Evolutionary conservation across 1,139 yeast species (phyloP).

Genomic region (Insectozyma bohioensis): DNA sequence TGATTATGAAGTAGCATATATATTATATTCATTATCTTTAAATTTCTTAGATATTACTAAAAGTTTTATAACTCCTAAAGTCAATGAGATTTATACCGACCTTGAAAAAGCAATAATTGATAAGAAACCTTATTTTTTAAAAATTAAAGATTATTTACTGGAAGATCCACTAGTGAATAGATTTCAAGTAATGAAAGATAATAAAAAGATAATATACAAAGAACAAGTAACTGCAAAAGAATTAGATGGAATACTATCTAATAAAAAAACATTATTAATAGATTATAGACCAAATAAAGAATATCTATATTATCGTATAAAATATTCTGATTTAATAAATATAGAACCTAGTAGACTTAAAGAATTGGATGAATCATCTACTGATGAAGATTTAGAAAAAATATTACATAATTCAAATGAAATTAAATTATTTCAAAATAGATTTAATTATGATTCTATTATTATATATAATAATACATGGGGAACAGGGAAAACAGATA

Average conservation of each 20-base stretch:
- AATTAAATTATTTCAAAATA: slow-evolving; percentile 45
- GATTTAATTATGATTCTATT: slow-evolving; percentile 58
- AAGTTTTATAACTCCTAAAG: too few relatives aligned
- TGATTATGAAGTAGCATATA: slow-evolving; percentile 39
- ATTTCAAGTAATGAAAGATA: slow-evolving; percentile 16
- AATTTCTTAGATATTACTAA: slow-evolving; percentile 11
- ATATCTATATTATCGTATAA: slow-evolving; percentile 61
- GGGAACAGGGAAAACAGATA: slow-evolving; percentile 26
- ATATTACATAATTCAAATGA: slow-evolving; percentile 54
- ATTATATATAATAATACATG: slow-evolving; percentile 56
- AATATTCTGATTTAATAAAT: slow-evolving; percentile 55
- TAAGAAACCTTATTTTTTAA: not conserved
- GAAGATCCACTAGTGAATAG: slow-evolving; percentile 24
- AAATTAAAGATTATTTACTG: not conserved
- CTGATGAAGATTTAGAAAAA: slow-evolving; percentile 62
- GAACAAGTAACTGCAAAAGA: slow-evolving; percentile 9
- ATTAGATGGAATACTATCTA: slow-evolving; percentile 5
- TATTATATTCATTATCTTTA: slow-evolving; percentile 22
- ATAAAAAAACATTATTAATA: slow-evolving; percentile 43
- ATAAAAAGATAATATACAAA: not conserved
- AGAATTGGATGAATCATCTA: slow-evolving; percentile 18
- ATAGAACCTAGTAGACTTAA: slow-evolving; percentile 54
- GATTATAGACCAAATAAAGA: slow-evolving; percentile 65
- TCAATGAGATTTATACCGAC: not conserved
- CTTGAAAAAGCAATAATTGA: not conserved